A percentile compares a stretch with the other conserved stretches of the same genome.
Conservation (phyloP, 1,284 basidiomycete genomes). For the Ustilago nuda region DNA sequence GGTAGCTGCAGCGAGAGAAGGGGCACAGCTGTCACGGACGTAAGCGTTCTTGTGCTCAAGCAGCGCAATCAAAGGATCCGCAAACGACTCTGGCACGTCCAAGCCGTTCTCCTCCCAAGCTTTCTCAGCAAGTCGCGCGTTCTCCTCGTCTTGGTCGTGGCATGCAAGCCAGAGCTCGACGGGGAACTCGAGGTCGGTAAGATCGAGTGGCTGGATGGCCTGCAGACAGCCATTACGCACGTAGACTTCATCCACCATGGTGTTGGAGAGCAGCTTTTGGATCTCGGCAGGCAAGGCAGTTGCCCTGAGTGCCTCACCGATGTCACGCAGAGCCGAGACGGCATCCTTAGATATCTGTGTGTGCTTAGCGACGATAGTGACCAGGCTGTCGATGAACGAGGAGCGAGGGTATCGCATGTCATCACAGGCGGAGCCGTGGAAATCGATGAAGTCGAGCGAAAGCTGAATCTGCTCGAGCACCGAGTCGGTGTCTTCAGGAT, state of each 20-base stretch:
- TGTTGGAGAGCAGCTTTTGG: conserved; percentile 76
- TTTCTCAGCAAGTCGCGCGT: conserved; percentile 82
- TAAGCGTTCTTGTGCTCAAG: conserved; percentile 84
- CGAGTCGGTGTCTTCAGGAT: conserved; percentile 76
- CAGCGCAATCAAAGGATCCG: conserved; percentile 76
- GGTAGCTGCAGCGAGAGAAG: conserved; percentile 82
- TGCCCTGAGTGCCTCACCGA: conserved; percentile 82
- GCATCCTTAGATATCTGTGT: conserved; percentile 87
- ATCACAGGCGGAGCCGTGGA: conserved; percentile 86
- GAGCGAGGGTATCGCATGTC: conserved; percentile 58
- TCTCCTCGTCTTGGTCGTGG: conserved; percentile 93
- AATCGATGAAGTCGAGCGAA: conserved; percentile 84
- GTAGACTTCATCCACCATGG: conserved; percentile 87
- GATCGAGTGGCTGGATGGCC: conserved; percentile 89
- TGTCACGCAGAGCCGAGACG: conserved; percentile 82
- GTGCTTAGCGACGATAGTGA: conserved; percentile 81
- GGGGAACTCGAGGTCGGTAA: conserved; percentile 94
- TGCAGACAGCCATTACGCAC: conserved; percentile 92
- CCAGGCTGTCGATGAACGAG: conserved; percentile 76
- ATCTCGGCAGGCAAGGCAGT: conserved; percentile 65
- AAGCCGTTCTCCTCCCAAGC: conserved; percentile 97
- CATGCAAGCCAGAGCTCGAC: conserved; percentile 88
- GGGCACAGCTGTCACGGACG: conserved; percentile 80
- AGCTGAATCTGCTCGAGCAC: conserved; percentile 88
- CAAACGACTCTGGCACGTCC: conserved; percentile 83